Base-by-base conservation (phyloP, 257 asterid genomes). In the Solanum phureja region DNA sequence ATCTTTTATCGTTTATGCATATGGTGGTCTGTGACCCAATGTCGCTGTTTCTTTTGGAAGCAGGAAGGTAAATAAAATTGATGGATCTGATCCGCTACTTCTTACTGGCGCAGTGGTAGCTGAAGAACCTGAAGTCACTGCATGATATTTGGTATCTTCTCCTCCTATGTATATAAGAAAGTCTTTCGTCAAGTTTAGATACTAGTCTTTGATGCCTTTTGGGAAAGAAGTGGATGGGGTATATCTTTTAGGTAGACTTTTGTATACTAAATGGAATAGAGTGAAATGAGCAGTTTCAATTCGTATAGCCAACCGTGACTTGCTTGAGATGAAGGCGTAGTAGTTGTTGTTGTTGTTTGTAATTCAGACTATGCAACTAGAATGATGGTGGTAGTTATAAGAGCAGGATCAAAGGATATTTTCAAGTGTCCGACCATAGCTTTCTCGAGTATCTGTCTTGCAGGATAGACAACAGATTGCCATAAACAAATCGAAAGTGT, bases 61-160 rank as follows among this genome's bases (percentile, higher is more conserved):
- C 84, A 90, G 88, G 91, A 89, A 83, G 90, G 93, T 83, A 79
- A 88, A 89, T 44, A 93, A 93, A 85, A n/a, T 90, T 56, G 93
- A 88, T 72, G 94, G 72, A 84, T 87, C 90, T 34, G 91, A 92
- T 27, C 90, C 92, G 40, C 93, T 92, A 75, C 91, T 90, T 58
- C 64, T 94, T 90, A 74, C 77, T 31, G 91, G 87, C 46, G 7
- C 84, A 49, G 74, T 84, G 83, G 64, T 84, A 49, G 38, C 69
- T n/a, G 95, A 91, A 58, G 96, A 91, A 84, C 91, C 92, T 2
- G 91, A 90, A 91, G 95, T 90, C 89, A 90, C 93, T 92, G 87
- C 90, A 71, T 94, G 93, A 93, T 18, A 64, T 40, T 72, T 49
- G 87, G 77, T 74, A 37, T 79, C 90, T 49, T 56, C 75, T 12